Percentiles rank a stretch among this genome's conserved stretches.
Conservation (phyloP, 208 protist genomes). For the Leishmania lainsoni region DNA sequence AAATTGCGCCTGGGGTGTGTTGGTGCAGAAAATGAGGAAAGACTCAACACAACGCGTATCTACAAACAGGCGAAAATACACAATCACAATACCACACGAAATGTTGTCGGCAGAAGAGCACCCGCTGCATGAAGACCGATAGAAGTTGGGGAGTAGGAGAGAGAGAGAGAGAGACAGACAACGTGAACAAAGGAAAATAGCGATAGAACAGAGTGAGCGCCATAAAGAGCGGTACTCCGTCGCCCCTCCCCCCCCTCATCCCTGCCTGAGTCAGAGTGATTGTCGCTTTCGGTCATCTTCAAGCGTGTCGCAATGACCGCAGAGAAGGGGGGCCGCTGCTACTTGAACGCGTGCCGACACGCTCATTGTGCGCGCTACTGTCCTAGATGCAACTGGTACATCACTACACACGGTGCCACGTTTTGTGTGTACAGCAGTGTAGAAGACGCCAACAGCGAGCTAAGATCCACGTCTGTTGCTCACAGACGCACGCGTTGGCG, state of each 20-base stretch:
- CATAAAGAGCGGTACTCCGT: neutral
- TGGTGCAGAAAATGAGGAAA: neutral
- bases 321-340: neutral
- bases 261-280: neutral
- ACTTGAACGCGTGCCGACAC: neutral
- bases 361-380: neutral
- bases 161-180: neutral
- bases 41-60: neutral
- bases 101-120: neutral
- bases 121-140: neutral
- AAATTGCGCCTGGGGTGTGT: neutral
- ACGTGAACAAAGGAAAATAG: neutral
- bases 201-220: neutral
- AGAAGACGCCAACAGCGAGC: constrained; percentile 1
- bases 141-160: neutral
- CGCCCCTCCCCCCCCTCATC: neutral
- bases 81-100: neutral
- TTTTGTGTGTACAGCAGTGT: neutral
- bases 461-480: neutral
- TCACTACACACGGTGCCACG: too few species aligned
- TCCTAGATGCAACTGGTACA: neutral
- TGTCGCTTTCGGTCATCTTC: neutral
- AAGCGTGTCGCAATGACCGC: neutral
- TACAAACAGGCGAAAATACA: neutral
- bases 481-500: neutral